These are phyloP conservation scores for Nepenthes gracilis DNA, from an alignment of 148 eudicot species.

Conservation along the genomic window DNA sequence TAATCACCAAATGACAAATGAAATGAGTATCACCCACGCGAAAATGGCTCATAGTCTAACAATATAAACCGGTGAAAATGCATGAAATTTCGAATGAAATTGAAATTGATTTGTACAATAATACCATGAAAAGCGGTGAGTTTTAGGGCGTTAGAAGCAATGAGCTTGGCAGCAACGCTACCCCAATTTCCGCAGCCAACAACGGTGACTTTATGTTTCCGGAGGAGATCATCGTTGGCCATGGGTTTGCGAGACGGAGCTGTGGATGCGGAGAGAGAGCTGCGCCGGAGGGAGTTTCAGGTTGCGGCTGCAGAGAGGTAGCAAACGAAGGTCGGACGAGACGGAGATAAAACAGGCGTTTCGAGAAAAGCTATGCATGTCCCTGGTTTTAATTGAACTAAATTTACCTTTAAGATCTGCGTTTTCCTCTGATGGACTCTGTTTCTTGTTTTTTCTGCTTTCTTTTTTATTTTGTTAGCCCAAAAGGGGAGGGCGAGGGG, in stretches of 20 bases:
- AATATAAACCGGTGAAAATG: background rate
- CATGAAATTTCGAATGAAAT: background rate
- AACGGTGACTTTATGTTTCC: constrained; percentile 50
- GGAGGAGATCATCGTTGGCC: constrained; percentile 4
- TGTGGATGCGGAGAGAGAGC: constrained; percentile 2
- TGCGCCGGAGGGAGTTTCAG: too few species aligned
- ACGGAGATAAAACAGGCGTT: constrained; percentile 1
- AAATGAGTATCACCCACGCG: too few species aligned
- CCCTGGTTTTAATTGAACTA: too few species aligned
- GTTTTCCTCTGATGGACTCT: too few species aligned
- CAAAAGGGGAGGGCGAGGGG: too few species aligned
- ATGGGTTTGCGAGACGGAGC: constrained; percentile 16
- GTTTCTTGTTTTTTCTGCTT: too few species aligned
- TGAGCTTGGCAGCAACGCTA: constrained; percentile 88
- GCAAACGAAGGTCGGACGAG: background rate
- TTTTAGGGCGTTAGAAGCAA: constrained; percentile 72
- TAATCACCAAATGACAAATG: too few species aligned
- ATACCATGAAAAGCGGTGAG: constrained; percentile 54
- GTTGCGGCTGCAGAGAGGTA: background rate
- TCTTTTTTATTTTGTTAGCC: too few species aligned
- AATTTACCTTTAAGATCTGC: too few species aligned
- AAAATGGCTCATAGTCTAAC: background rate
- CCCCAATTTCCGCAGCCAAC: constrained; percentile 99
- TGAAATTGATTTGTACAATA: background rate
- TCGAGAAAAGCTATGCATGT: too few species aligned